Base-by-base conservation (phyloP, 345 rosid species). In the Eucalyptus tenuipes region DNA sequence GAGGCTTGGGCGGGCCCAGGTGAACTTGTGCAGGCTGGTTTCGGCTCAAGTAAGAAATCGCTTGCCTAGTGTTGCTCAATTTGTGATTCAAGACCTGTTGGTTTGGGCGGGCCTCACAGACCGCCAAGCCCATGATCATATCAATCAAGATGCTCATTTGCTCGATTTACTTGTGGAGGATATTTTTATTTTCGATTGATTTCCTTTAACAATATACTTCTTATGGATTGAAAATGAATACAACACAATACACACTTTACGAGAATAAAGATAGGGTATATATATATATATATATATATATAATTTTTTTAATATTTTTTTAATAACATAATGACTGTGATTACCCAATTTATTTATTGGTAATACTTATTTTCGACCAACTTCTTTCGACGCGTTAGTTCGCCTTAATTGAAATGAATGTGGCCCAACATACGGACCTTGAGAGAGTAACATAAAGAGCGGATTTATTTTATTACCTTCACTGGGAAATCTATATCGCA, bases 371-470 rank as follows among this genome's bases (percentile, higher is more conserved):
- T 57, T 25, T 25, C 2, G 1, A 24, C 11, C 8, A 4, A 59
- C 33, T 5, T 27, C 7, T 59, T 59, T 12, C 0, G 7, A 59
- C 0, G 2, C 40, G 15, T 3, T 27, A 27, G 3, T 59, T 27
- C 2, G 0, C 3, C 27, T 6, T 13, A 61, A 61, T 29, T 13
- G 8, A 61, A 61, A 27, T 0, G 0, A 59, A 59, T 29, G 6
- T 2, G 0, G 4, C 0, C 5, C 0, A 13, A 13, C 5, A 13
- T 59, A 59, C 1, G 5, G 4, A 59, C 8, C 5, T 59, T 0
- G 3, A 3, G 68, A 59, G 68, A 61, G 11, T 25, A 27, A 59
- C 14, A 25, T 25, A 18, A n/a, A 0, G 31, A 1, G 66, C 4
- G 15, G 14, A 59, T 59, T n/a, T n/a, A n/a, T n/a, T 61, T 61